Base-by-base conservation (phyloP, 371 early-diverging fungal species). In the Mucor circinelloides region DNA sequence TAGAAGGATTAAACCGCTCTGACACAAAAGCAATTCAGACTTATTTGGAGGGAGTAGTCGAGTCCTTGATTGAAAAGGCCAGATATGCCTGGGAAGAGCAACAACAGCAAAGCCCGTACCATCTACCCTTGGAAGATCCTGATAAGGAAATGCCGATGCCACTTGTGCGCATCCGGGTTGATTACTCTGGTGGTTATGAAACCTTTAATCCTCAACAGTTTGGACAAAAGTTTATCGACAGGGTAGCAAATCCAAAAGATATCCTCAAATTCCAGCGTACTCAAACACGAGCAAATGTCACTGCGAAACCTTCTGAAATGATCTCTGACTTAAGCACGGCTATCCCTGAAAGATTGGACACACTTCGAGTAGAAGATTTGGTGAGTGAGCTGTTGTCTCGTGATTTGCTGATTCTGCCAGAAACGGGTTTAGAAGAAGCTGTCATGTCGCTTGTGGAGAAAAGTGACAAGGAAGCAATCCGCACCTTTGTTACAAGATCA, bases 221-320 rank as follows among this genome's bases (percentile, higher is more conserved):
- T 71, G 96, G 96, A 0, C 87, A 91, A 60, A 75, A 83, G 44
- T 97, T 95, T 82, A 89, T 88, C 8, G 89, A 92, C 21, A 75
- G 80, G 10, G 95, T 98, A 0, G 99, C 99, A n/a, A 99, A 99
- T 75, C 95, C 97, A 1, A 88, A 90, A 38, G 99, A 99, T 60
- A 89, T 97, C 50, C 76, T 99, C 7, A 86, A 88, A 44, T 94
- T 98, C 71, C 88, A 89, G 54, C 9, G 27, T 15, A 48, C 19
- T 34, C 55, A 61, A 46, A n/a, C 58, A 32, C 64, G 31, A 40
- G 17, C 48, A 5, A 25, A 25, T 19, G 46, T 15, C 40, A 40
- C 1, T 13, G 56, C 40, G 13, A 38, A 48, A 50, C 58, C 68
- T 19, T 64, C 73, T 12, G 73, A 73, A 30, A 59, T 73, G 25